A percentile compares a stretch with the other conserved stretches of the same genome.
Evolutionary conservation across 257 asterid species (phyloP).

Genomic region (Nicotiana undulata): DNA sequence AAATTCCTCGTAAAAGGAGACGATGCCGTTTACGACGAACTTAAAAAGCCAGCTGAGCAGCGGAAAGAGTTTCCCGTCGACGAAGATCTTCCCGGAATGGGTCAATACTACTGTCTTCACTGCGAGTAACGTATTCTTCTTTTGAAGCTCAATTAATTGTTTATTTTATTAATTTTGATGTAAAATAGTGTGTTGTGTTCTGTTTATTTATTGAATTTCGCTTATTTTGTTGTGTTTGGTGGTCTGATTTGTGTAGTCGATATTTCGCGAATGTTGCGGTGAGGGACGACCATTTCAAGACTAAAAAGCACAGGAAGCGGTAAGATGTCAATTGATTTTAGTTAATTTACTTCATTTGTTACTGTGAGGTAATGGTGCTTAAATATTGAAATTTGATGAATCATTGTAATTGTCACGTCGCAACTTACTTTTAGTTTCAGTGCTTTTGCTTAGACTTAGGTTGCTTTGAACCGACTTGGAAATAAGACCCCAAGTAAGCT

Average conservation of each 20-base stretch:
- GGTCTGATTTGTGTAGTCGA: slow-evolving; percentile 32
- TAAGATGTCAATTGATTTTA: slow-evolving; percentile 11
- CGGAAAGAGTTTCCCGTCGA: slow-evolving; percentile 52
- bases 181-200: not conserved
- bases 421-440: no score
- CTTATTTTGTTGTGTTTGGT: not conserved
- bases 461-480: no score
- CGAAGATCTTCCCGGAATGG: slow-evolving; percentile 97
- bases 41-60: slow-evolving; percentile 42
- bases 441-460: no score
- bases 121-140: slow-evolving; percentile 56
- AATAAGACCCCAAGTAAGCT: no score
- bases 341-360: no score
- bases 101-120: slow-evolving; percentile 77
- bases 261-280: slow-evolving; percentile 62
- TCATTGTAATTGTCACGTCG: no score
- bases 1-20: slow-evolving; percentile 61
- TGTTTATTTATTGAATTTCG: not conserved
- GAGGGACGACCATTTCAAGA: slow-evolving; percentile 86
- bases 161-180: not conserved
- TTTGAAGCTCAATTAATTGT: not conserved
- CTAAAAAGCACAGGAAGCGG: slow-evolving; percentile 84
- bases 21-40: slow-evolving; percentile 76
- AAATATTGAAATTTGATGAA: no score
- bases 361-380: no score